Evolutionary conservation across 2,329 filamentous ascomycete species (phyloP), one percentile per base, ranked within the genome.

Genomic region (Cercospora brassicicola): DNA sequence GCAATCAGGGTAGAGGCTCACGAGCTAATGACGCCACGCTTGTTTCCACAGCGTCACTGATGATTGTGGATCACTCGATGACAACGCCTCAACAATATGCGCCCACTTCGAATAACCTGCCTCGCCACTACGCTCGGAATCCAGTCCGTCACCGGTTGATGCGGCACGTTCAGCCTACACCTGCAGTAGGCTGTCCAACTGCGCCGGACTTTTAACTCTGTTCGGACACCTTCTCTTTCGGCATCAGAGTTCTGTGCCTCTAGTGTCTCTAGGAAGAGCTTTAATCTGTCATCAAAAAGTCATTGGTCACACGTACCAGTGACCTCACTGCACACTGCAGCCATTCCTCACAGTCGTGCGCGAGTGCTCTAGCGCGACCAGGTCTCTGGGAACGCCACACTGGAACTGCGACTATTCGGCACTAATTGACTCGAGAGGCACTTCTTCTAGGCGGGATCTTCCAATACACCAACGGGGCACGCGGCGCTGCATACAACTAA

Each of bases 11-110:
- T 60, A 65, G 61, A 67, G 56, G 56, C 42, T 55, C 65, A 59
- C 20, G 23, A 53, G 45, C 67, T 71, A 72, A 65, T 57, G 63
- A 71, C 68, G 69, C 70, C 70, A 71, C 69, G 62, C 20, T 57
- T 61, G 23, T 45, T 31, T 56, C 42, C 55, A 59, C 36, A 48
- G 30, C 62, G 62, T 64, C 51, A 59, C 62, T 42, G 30, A 48
- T 59, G 55, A 59, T 33, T 59, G 55, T 31, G 55, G 48, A 55
- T 55, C 48, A 59, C 31, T 20, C 3, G 55, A 36, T 23, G 28
- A 55, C 23, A 55, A 55, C 48, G 28, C 23, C 48, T 28, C 48
- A 28, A 55, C 48, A 28, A 30, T 26, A n/a, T 33, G n/a, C 23
- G 13, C 30, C 26, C 48, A 28, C 48, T 15, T 28, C 30, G 31